phyloP scores from a whole-genome alignment of 2,329 filamentous ascomycete genomes.

The Hymenoscyphus repandus region DNA sequence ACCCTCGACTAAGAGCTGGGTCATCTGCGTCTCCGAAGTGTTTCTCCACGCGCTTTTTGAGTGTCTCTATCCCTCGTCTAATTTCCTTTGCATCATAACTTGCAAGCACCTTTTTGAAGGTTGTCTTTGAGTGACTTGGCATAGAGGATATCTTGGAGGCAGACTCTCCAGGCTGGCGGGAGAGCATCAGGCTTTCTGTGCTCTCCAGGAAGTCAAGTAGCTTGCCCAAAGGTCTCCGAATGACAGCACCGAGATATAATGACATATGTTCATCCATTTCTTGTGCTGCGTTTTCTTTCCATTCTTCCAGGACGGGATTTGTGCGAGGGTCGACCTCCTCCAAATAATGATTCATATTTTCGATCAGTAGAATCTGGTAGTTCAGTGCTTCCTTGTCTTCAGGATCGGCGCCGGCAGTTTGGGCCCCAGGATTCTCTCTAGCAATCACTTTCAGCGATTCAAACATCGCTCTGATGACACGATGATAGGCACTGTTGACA shows the following conservation, averaged over 20 bases:
- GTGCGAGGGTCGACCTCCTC: constrained; percentile 78
- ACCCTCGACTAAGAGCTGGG: constrained; percentile 43
- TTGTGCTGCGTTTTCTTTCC: constrained; percentile 70
- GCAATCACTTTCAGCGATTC: constrained; percentile 95
- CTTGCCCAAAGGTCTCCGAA: constrained; percentile 83
- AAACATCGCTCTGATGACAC: constrained; percentile 92
- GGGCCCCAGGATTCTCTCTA: constrained; percentile 53
- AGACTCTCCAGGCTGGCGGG: constrained; percentile 54
- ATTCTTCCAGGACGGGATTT: constrained; percentile 73
- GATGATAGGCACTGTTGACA: constrained; percentile 81
- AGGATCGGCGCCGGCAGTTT: constrained; percentile 47
- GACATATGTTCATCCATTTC: constrained; percentile 85
- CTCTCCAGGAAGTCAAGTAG: constrained; percentile 88
- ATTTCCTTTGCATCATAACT: constrained; percentile 80
- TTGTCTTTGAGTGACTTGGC: constrained; percentile 73
- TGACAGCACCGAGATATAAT: constrained; percentile 81
- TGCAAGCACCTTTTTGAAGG: constrained; percentile 81
- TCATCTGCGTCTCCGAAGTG: constrained; percentile 91
- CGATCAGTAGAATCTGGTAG: constrained; percentile 93
- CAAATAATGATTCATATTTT: constrained; percentile 98
- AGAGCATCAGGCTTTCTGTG: constrained; percentile 63
- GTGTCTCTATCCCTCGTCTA: constrained; percentile 79
- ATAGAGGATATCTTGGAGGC: constrained; percentile 66
- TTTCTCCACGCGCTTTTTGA: constrained; percentile 91
- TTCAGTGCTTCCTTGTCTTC: constrained; percentile 97